Evolutionary conservation across 192 early-diverging fungal species (phyloP).

Genomic region (Backusella westeae): DNA sequence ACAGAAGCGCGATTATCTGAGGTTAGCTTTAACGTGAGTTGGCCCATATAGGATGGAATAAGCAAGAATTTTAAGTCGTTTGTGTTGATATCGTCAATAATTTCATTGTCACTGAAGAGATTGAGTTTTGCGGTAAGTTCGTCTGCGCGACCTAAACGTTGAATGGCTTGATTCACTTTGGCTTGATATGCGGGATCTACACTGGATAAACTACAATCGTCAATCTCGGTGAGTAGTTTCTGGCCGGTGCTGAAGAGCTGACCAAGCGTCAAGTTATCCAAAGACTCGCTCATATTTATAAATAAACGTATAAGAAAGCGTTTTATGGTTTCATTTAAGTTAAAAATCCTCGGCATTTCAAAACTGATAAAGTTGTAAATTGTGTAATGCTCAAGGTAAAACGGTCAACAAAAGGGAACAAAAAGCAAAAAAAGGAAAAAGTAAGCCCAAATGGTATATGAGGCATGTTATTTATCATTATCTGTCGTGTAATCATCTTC

Average conservation of each 20-base stretch:
- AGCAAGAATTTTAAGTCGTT: slow-evolving; percentile 70
- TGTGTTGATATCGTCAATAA: slow-evolving; percentile 83
- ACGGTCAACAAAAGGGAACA: background rate
- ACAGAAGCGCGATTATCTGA: slow-evolving; percentile 34
- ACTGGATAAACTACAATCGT: slow-evolving; percentile 43
- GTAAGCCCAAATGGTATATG: background rate
- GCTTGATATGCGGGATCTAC: slow-evolving; percentile 45
- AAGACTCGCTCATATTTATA: background rate
- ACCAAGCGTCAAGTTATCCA: slow-evolving; percentile 32
- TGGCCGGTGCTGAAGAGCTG: slow-evolving; percentile 30
- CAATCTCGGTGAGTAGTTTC: slow-evolving; percentile 24
- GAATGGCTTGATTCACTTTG: slow-evolving; percentile 49
- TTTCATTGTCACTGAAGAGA: slow-evolving; percentile 87
- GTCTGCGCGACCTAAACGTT: slow-evolving; percentile 41
- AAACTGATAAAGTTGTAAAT: background rate
- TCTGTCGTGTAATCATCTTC: background rate
- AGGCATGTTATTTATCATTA: background rate
- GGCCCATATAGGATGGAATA: slow-evolving; percentile 56
- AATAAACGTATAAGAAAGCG: background rate
- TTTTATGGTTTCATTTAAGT: background rate
- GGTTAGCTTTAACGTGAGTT: slow-evolving; percentile 45
- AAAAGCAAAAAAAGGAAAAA: background rate
- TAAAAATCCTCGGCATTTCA: background rate
- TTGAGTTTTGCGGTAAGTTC: slow-evolving; percentile 55
- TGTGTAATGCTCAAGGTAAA: background rate